Conservation (phyloP, 2,329 filamentous ascomycete species). For the Ilyonectria sp. region DNA sequence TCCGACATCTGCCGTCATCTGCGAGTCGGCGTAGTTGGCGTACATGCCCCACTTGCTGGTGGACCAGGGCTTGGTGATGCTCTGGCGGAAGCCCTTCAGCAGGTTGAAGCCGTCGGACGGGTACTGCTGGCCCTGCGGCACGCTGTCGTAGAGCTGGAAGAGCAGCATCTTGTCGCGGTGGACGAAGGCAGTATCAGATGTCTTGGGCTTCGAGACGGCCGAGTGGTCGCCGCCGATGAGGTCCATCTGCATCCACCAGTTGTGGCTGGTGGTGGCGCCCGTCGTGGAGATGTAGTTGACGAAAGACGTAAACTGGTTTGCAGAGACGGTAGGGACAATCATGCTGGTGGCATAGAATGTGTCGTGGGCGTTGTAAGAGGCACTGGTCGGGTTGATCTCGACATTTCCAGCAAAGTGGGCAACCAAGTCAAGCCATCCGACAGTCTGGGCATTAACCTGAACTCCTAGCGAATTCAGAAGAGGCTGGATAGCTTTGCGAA, state of each 20-base stretch:
- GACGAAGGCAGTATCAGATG: constrained; percentile 53
- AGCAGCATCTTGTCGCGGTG: constrained; percentile 64
- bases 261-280: constrained; percentile 37
- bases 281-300: constrained; percentile 44
- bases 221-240: constrained; percentile 55
- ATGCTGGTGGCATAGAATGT: constrained; percentile 53
- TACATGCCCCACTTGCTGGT: constrained; percentile 57
- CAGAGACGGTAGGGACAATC: constrained; percentile 40
- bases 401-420: constrained; percentile 41
- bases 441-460: constrained; percentile 29
- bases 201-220: constrained; percentile 52
- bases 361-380: constrained; percentile 47
- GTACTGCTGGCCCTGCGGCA: constrained; percentile 44
- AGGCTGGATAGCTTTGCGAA: constrained; percentile 39
- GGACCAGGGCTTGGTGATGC: constrained; percentile 48
- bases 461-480: constrained; percentile 38
- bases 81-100: constrained; percentile 53
- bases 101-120: constrained; percentile 53
- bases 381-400: constrained; percentile 43
- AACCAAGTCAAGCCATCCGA: constrained; percentile 47
- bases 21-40: constrained; percentile 59
- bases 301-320: constrained; percentile 44
- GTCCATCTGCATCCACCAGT: constrained; percentile 51
- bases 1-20: constrained; percentile 52
- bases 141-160: constrained; percentile 65